Evolutionary conservation across 2,329 filamentous ascomycete genomes (phyloP), one percentile per base, ranked within the genome.

Genomic region (Scedosporium dehoogii): DNA sequence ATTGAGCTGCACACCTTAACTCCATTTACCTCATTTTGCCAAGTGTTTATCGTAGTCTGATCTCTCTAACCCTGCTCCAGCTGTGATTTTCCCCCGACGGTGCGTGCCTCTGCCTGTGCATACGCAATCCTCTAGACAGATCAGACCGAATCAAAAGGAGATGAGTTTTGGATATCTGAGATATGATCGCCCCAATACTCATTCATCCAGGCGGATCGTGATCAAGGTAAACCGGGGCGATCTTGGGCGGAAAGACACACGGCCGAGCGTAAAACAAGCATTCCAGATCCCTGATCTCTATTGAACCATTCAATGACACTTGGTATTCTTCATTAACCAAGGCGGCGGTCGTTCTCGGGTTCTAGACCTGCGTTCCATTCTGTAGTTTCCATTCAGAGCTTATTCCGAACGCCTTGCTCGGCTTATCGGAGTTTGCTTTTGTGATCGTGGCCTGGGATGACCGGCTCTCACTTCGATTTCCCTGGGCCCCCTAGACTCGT

Each of bases 361-460:
- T 55, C 51, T 55, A 55, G 51, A 55, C 51, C 12, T 9, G 51
- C 21, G 51, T 23, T 18, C 51, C 51, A 27, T 23, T 23, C 18
- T 16, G 12, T 16, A 9, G 3, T 55, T 55, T 6, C 51, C 23
- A 55, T 21, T 5, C 18, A 55, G 21, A 27, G 12, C 23, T 27
- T 55, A 23, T 27, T 55, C 23, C n/a, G 18, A 23, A 6, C 51
- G 23, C 7, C 21, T 5, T 27, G 21, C 51, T 55, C 51, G 51
- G 51, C 7, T 55, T 55, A 29, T 56, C 44, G 41, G 51, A 62
- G 57, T 59, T 62, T 60, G 63, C 60, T 62, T 65, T 38, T 38
- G 33, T 38, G 33, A 38, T 38, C 33, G 33, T 38, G 33, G 14
- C 33, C 33, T 12, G 33, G 33, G 3, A 38, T 12, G 33, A 3